Evolutionary conservation across 352 stramenopile species (phyloP).

Genomic region (Pythium apleroticum): DNA sequence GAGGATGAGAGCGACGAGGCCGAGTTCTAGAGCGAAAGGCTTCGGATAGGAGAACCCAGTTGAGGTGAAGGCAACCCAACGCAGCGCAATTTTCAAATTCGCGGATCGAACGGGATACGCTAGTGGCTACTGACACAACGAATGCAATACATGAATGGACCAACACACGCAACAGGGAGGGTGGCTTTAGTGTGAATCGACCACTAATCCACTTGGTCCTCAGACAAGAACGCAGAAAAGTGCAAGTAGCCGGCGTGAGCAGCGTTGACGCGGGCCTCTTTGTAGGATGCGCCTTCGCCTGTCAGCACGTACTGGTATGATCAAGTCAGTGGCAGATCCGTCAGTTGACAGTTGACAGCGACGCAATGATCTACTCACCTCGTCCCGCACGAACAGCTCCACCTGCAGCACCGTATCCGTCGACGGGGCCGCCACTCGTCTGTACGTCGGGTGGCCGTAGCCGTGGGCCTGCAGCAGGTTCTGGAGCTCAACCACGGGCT

Average conservation of each 20-base stretch:
- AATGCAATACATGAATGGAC: constrained; percentile 7
- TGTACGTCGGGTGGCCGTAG: constrained; percentile 67
- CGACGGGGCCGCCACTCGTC: constrained; percentile 49
- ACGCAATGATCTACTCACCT: constrained; percentile 38
- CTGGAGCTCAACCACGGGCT: constrained; percentile 67
- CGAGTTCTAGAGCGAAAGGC: constrained; percentile 61
- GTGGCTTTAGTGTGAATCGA: no score
- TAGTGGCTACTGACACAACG: background rate
- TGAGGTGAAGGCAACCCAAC: background rate
- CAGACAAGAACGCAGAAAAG: constrained; percentile 32
- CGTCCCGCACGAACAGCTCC: constrained; percentile 62
- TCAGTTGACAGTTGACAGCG: background rate
- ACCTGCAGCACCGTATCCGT: constrained; percentile 48
- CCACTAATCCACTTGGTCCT: constrained; percentile 6
- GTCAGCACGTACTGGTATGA: constrained; percentile 35
- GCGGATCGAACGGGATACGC: background rate
- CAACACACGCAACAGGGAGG: background rate
- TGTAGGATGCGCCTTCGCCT: constrained; percentile 52
- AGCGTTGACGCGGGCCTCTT: constrained; percentile 51
- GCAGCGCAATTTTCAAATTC: background rate
- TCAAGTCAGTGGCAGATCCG: constrained; percentile 1
- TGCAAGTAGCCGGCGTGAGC: constrained; percentile 54
- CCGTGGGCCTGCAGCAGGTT: constrained; percentile 64
- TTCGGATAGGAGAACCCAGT: background rate
- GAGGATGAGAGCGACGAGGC: constrained; percentile 82